phyloP scores from a whole-genome alignment of 129 eudicot species.

The Cynara cardunculus region DNA sequence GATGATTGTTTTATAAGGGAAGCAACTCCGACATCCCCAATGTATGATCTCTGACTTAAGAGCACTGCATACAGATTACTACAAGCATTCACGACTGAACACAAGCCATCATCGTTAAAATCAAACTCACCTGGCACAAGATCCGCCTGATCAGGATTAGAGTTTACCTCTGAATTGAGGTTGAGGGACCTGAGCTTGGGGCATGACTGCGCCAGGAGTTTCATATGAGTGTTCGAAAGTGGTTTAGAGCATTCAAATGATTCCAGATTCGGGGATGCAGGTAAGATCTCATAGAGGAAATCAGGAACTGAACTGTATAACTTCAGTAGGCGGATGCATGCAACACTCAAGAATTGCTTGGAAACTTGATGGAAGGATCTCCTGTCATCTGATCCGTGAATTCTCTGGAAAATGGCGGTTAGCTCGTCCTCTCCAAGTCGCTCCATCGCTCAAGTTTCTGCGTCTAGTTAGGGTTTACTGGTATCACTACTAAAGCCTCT shows the following conservation, averaged over 20 bases:
- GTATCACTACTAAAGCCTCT: no score
- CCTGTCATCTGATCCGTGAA: conserved; percentile 6
- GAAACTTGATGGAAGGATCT: conserved; percentile 8
- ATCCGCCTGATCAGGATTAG: conserved; percentile 4
- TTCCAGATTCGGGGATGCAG: conserved; percentile 9
- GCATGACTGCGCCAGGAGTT: conserved; percentile 7
- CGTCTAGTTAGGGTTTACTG: no score
- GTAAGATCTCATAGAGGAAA: conserved; percentile 9
- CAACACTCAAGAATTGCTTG: conserved; percentile 10
- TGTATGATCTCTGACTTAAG: not conserved
- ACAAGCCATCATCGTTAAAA: conserved; percentile 19
- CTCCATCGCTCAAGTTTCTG: not conserved
- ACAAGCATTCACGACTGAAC: conserved; percentile 11
- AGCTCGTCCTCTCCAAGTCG: conserved; percentile 9
- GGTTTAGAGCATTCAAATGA: conserved; percentile 10
- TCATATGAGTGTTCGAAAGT: conserved; percentile 14
- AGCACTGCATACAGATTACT: not conserved
- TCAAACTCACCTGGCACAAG: conserved; percentile 5
- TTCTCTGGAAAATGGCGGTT: not conserved
- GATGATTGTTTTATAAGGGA: not conserved
- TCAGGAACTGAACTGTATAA: not conserved
- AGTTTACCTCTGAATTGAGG: not conserved
- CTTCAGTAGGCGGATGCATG: not conserved
- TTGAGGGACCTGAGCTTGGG: conserved; percentile 4
- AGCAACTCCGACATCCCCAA: conserved; percentile 15